Evolutionary conservation across 2,329 filamentous ascomycete genomes (phyloP), one percentile per base, ranked within the genome.

Genomic region (Aureobasidium namibiae): DNA sequence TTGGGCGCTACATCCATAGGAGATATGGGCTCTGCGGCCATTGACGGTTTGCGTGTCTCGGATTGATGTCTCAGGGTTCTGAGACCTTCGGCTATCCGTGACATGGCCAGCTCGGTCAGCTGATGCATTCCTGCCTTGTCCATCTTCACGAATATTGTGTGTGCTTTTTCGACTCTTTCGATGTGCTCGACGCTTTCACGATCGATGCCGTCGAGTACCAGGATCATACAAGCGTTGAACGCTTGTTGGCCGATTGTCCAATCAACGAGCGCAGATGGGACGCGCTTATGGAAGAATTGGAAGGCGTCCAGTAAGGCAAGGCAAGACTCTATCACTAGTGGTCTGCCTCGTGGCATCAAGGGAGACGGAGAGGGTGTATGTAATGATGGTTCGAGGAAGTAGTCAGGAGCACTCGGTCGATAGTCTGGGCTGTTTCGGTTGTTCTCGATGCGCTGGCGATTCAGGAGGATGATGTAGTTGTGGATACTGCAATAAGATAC

Each of bases 211-310:
- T 78, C 76, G 1, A 78, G 68, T 1, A 78, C 67, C 7, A 80
- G 65, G 23, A 80, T 76, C 76, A 78, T 78, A 61, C 72, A 74
- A 10, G 76, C 74, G 60, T 78, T 79, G 69, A 79, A 79, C 2
- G 76, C 76, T 67, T 78, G 75, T 61, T 80, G 78, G 36, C 73
- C 73, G 63, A 78, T 72, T 0, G 71, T 75, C 77, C 77, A 80
- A 62, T 74, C 78, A 38, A 78, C 72, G 34, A 79, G 66, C 1
- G 74, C 74, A 23, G 72, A 72, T 16, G 73, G 76, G 14, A 74
- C 65, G 41, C 75, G 72, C n/a, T 68, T 63, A 31, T 75, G 70
- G 65, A 78, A 76, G 66, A 77, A 79, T 29, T 77, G 65, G 59
- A 79, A 79, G 1, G 73, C 72, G n/a, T 73, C 68, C 0, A 79